phyloP scores from a whole-genome alignment of 2,329 filamentous ascomycete species.

The Fusarium hainanense region DNA sequence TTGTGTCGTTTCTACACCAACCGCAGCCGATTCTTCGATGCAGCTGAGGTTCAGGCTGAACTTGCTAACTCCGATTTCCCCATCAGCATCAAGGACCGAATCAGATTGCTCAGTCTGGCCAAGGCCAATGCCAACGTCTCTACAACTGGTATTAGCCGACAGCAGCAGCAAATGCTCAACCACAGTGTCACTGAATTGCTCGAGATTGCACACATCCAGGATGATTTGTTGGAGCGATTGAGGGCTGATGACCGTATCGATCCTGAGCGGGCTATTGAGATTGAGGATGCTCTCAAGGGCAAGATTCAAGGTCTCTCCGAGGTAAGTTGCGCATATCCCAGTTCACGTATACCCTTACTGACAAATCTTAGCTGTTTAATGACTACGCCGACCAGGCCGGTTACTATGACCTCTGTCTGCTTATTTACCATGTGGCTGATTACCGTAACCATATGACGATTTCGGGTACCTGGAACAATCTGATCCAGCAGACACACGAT shows the following conservation, averaged over 20 bases:
- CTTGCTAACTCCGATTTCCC: slow-evolving; percentile 86
- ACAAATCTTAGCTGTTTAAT: slow-evolving; percentile 80
- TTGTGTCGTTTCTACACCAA: slow-evolving; percentile 94
- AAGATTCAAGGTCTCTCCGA: slow-evolving; percentile 79
- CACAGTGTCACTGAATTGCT: slow-evolving; percentile 87
- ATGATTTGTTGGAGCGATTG: slow-evolving; percentile 85
- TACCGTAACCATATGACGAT: slow-evolving; percentile 90
- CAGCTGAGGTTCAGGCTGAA: slow-evolving; percentile 85
- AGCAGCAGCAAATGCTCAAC: slow-evolving; percentile 84
- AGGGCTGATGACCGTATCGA: slow-evolving; percentile 77
- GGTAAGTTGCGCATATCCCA: slow-evolving; percentile 63
- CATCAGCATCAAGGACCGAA: slow-evolving; percentile 84
- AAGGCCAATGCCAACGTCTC: slow-evolving; percentile 92
- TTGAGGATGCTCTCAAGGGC: slow-evolving; percentile 78
- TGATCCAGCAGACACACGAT: slow-evolving; percentile 78
- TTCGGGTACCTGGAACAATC: slow-evolving; percentile 82
- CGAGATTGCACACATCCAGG: slow-evolving; percentile 94
- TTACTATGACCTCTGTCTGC: slow-evolving; percentile 92
- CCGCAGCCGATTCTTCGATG: slow-evolving; percentile 83
- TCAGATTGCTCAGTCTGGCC: slow-evolving; percentile 89
- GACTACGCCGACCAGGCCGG: slow-evolving; percentile 88
- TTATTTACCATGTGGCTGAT: slow-evolving; percentile 92
- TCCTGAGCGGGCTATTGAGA: slow-evolving; percentile 69
- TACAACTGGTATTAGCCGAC: slow-evolving; percentile 79
- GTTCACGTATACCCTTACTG: slow-evolving; percentile 17